phyloP scores from a whole-genome alignment of 1,284 basidiomycete genomes.

The Apiotrichum mycotoxinovorans region DNA sequence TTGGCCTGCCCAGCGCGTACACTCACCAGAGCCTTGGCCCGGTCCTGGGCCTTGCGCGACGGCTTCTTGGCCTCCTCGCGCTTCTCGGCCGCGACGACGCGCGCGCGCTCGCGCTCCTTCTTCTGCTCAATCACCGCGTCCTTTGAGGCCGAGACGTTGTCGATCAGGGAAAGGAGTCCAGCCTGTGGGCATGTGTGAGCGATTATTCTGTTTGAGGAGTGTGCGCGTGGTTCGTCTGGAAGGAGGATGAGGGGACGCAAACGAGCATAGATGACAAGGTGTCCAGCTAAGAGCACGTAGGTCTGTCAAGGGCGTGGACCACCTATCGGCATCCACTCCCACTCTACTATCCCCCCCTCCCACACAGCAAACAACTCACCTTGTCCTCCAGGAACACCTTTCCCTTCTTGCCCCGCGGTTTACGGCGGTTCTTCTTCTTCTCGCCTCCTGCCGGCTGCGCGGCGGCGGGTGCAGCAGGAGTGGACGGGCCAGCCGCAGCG shows the following conservation, averaged over 20 bases:
- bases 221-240: neutral
- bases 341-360: neutral
- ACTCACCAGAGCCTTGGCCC: slow-evolving; percentile 31
- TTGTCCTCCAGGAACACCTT: slow-evolving; percentile 48
- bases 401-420: slow-evolving; percentile 40
- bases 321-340: too few species aligned
- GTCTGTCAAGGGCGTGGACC: too few species aligned
- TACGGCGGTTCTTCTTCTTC: slow-evolving; percentile 15
- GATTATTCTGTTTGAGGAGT: too few species aligned
- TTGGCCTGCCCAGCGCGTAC: too few species aligned
- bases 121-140: slow-evolving; percentile 20
- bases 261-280: neutral
- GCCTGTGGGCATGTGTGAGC: too few species aligned
- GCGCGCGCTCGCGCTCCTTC: slow-evolving; percentile 14
- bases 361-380: slow-evolving; percentile 22
- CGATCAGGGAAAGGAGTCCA: slow-evolving; percentile 29
- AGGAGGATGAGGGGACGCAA: neutral
- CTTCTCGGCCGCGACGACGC: slow-evolving; percentile 8
- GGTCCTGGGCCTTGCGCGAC: slow-evolving; percentile 22
- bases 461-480: neutral
- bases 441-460: neutral
- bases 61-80: slow-evolving; percentile 16
- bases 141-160: slow-evolving; percentile 28
- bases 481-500: neutral
- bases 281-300: too few species aligned